Conservation (phyloP, 345 rosid genomes). For the Dipteronia dyeriana region DNA sequence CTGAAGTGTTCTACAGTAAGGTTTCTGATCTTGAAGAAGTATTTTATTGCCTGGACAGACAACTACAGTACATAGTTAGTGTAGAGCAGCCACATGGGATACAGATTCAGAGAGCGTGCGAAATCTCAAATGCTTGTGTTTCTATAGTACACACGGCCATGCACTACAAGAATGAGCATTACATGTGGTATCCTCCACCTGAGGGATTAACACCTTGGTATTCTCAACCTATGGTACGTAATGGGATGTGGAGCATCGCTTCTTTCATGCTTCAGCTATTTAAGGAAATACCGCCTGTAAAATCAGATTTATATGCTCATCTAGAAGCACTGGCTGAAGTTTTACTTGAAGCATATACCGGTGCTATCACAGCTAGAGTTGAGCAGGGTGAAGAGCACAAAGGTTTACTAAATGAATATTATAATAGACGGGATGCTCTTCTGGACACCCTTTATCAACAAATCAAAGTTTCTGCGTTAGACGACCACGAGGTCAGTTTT, state of each 20-base stretch:
- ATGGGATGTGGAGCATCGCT: conserved; percentile 81
- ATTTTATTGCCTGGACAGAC: conserved; percentile 73
- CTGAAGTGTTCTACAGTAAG: conserved; percentile 93
- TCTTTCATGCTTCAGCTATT: conserved; percentile 70
- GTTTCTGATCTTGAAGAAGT: conserved; percentile 88
- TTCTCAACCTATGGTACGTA: conserved; percentile 63
- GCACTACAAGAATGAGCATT: conserved; percentile 72
- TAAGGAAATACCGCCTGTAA: conserved; percentile 60
- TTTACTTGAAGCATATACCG: conserved; percentile 68
- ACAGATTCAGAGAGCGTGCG: conserved; percentile 75
- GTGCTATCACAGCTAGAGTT: conserved; percentile 67
- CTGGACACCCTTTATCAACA: conserved; percentile 70
- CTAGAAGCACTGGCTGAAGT: conserved; percentile 67
- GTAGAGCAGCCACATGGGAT: conserved; percentile 50
- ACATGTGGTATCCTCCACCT: conserved; percentile 91
- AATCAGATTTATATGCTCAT: conserved; percentile 54
- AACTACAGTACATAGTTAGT: conserved; percentile 66
- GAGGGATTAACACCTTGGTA: conserved; percentile 87
- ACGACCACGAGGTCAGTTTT: conserved; percentile 51
- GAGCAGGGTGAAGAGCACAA: conserved; percentile 73
- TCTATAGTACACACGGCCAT: conserved; percentile 59
- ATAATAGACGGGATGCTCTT: conserved; percentile 72
- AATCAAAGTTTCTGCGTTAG: conserved; percentile 51
- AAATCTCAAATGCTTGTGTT: conserved; percentile 77
- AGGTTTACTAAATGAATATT: conserved; percentile 71